Base-by-base conservation (phyloP, 164 flowering plant genomes). In the Vitis rupestris region DNA sequence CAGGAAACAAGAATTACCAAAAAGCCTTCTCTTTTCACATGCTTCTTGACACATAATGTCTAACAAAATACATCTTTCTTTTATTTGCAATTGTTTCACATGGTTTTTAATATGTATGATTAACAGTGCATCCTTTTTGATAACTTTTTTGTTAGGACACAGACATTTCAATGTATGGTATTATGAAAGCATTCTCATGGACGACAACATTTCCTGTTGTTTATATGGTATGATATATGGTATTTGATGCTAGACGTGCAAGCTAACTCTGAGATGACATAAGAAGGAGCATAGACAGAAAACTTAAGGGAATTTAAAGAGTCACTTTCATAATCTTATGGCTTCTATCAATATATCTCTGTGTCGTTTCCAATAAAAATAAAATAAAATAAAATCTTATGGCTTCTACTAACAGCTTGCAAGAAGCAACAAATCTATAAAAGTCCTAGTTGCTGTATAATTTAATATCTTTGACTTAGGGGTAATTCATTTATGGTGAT, bases 361-460 rank as follows among this genome's bases (percentile, higher is more conserved):
- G 17, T 17, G 17, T 17, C 17, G 17, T 17, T 17, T 17, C 17
- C 17, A 17, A 17, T 17, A 17, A 17, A 17, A 17, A 17, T 0
- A 17, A 17, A 0, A 17, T 0, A 17, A 17, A 17, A 17, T 0
- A 17, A 17, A 19, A 66, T 60, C 17, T 23, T 37, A 14, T 9
- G n/a, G 52, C 4, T 12, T 61, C 53, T 59, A 1, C 19, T 16
- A 53, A 27, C 50, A 69, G 51, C 64, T 70, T 75, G 72, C 57
- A 19, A 59, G 74, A 62, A 66, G 64, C 62, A 61, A 62, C 71
- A 57, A 56, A 63, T 2, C 23, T 15, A 57, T 10, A 6, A 8
- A 14, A 17, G 8, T 48, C 10, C 10, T 8, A 17, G 30, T n/a
- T 23, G 11, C 50, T 9, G 9, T 8, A 16, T 64, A 10, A 65